Percentiles rank a stretch among this genome's conserved stretches.
phyloP scores from a whole-genome alignment of 495 filamentous ascomycete species.

The Aspergillus campestris region DNA sequence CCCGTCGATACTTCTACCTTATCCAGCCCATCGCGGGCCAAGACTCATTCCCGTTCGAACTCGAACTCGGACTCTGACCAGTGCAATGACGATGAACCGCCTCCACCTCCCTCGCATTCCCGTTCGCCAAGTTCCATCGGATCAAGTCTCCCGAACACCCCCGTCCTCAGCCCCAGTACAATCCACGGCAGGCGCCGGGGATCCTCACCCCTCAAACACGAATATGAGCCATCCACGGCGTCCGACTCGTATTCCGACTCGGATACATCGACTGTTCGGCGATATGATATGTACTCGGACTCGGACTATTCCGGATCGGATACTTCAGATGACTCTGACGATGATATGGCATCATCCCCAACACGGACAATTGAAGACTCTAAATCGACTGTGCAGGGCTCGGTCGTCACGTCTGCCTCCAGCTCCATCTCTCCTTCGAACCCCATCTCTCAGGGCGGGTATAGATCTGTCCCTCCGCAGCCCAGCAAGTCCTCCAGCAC shows the following conservation, averaged over 20 bases:
- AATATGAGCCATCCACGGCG: slow-evolving; percentile 88
- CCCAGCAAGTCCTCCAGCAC: slow-evolving; percentile 52
- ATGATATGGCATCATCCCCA: slow-evolving; percentile 30
- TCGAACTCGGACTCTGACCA: slow-evolving; percentile 21
- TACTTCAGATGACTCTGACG: slow-evolving; percentile 49
- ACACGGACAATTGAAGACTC: slow-evolving; percentile 12
- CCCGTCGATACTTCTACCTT: slow-evolving; percentile 17
- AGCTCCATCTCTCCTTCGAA: slow-evolving; percentile 61
- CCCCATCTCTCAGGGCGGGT: slow-evolving; percentile 63
- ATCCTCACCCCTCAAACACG: slow-evolving; percentile 94
- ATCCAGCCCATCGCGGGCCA: slow-evolving; percentile 25
- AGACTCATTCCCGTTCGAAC: slow-evolving; percentile 23
- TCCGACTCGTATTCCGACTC: slow-evolving; percentile 49
- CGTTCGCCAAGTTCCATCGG: slow-evolving; percentile 37
- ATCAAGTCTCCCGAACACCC: slow-evolving; percentile 43
- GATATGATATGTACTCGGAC: slow-evolving; percentile 38
- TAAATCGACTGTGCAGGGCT: slow-evolving; percentile 13
- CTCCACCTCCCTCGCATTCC: slow-evolving; percentile 47
- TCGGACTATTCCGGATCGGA: slow-evolving; percentile 34
- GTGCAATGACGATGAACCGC: slow-evolving; percentile 29
- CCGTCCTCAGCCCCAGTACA: slow-evolving; percentile 36
- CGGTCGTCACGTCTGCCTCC: slow-evolving; percentile 33
- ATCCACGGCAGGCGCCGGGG: slow-evolving; percentile 54
- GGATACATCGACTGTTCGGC: slow-evolving; percentile 44
- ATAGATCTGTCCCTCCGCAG: slow-evolving; percentile 47